These are phyloP conservation scores for Ceratocystis variospora DNA, from an alignment of 2,329 filamentous ascomycete genomes.

Conservation along the genomic window DNA sequence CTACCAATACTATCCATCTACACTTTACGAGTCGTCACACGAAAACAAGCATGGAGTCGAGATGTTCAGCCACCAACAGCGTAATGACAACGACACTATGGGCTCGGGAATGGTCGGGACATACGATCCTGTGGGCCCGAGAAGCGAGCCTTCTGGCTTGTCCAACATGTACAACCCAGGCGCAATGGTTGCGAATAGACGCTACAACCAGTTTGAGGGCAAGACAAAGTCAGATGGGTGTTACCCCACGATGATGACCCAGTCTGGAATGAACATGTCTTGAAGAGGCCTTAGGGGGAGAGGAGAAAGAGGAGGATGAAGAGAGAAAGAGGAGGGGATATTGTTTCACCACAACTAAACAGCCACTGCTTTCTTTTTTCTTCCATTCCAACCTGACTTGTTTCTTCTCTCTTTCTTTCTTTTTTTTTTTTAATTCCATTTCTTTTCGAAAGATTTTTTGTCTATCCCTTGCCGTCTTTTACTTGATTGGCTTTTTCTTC, in stretches of 20 bases:
- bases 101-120: constrained; percentile 19
- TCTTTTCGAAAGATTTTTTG: background rate
- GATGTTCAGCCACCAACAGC: constrained; percentile 32
- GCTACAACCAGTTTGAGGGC: constrained; percentile 39
- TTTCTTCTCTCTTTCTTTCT: constrained; percentile 18
- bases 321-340: background rate
- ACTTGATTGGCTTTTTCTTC: constrained; percentile 19
- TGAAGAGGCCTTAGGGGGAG: constrained; percentile 10
- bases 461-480: background rate
- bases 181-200: constrained; percentile 28
- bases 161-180: constrained; percentile 36
- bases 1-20: constrained; percentile 41
- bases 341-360: background rate
- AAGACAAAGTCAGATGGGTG: constrained; percentile 39
- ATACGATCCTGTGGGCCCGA: constrained; percentile 25
- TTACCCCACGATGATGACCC: constrained; percentile 38
- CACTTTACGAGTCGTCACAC: constrained; percentile 36
- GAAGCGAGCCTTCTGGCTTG: constrained; percentile 24
- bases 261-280: constrained; percentile 34
- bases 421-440: constrained; percentile 6
- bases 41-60: constrained; percentile 35
- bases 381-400: constrained; percentile 16
- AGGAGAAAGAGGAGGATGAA: constrained; percentile 6
- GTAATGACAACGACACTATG: constrained; percentile 18
- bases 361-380: constrained; percentile 12